Percentiles rank a stretch among this genome's conserved stretches.
These are phyloP conservation scores for Pichia terricola DNA, from an alignment of 1,139 yeast species.

Conservation along the genomic window DNA sequence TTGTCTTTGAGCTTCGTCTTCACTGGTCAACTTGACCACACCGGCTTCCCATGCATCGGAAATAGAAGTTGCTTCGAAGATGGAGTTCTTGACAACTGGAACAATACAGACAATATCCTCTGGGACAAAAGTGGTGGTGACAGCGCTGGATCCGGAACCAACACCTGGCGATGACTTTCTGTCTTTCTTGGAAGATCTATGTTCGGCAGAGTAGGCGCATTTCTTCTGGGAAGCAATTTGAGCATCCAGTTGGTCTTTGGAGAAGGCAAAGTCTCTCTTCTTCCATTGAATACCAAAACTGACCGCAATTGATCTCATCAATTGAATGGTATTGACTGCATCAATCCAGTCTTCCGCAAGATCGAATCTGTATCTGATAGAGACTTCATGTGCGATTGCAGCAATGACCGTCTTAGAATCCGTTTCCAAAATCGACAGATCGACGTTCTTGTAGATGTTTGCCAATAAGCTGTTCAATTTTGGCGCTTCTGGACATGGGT, in stretches of 20 bases:
- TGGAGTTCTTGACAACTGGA: conserved; percentile 67
- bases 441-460: conserved; percentile 34
- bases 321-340: conserved; percentile 31
- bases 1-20: conserved; percentile 30
- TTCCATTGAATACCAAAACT: conserved; percentile 87
- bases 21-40: conserved; percentile 32
- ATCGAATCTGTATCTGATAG: conserved; percentile 49
- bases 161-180: conserved; percentile 19
- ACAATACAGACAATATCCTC: conserved; percentile 60
- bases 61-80: conserved; percentile 55
- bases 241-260: conserved; percentile 35
- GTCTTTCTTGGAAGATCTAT: conserved; percentile 27
- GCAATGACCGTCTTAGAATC: conserved; percentile 36
- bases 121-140: conserved; percentile 37
- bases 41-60: conserved; percentile 77
- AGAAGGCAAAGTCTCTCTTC: conserved; percentile 42
- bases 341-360: conserved; percentile 42
- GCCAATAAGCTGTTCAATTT: conserved; percentile 34
- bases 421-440: conserved; percentile 30
- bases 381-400: conserved; percentile 43
- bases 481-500: conserved; percentile 31
- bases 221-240: conserved; percentile 16
- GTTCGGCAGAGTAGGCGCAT: conserved; percentile 1
- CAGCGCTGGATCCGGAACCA: conserved; percentile 1
- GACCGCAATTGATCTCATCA: conserved; percentile 64